Percentiles rank a stretch among this genome's conserved stretches.
These are phyloP conservation scores for Cornus suecica DNA, from an alignment of 148 eudicot species.

Conservation along the genomic window DNA sequence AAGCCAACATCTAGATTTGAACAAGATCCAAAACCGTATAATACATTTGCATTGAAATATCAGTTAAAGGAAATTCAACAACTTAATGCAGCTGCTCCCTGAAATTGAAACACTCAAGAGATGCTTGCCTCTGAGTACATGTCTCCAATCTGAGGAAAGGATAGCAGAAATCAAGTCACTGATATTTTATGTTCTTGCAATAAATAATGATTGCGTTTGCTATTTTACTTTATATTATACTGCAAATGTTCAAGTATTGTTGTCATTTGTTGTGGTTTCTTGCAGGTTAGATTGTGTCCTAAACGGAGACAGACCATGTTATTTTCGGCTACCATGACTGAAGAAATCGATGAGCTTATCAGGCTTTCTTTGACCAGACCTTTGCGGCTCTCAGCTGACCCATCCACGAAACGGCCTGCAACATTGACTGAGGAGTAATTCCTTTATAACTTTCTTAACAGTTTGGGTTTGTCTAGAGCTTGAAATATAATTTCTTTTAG, in stretches of 20 bases:
- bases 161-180: background rate
- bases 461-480: conserved; percentile 1
- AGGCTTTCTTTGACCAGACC: conserved; percentile 73
- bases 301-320: conserved; percentile 96
- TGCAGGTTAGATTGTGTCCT: conserved; percentile 75
- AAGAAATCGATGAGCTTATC: conserved; percentile 73
- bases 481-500: background rate
- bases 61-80: background rate
- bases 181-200: background rate
- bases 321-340: conserved; percentile 96
- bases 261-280: background rate
- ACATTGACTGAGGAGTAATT: conserved; percentile 75
- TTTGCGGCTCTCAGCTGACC: conserved; percentile 87
- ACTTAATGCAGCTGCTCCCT: background rate
- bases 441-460: background rate
- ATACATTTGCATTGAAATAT: background rate
- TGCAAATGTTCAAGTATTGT: background rate
- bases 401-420: conserved; percentile 71
- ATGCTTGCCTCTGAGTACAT: background rate
- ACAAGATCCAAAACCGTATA: background rate
- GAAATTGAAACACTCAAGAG: background rate
- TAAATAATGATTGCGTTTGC: background rate
- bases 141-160: background rate
- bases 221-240: background rate
- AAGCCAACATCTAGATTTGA: background rate